Conservation (phyloP, 1,139 yeast species). For the Pichia sp. region DNA sequence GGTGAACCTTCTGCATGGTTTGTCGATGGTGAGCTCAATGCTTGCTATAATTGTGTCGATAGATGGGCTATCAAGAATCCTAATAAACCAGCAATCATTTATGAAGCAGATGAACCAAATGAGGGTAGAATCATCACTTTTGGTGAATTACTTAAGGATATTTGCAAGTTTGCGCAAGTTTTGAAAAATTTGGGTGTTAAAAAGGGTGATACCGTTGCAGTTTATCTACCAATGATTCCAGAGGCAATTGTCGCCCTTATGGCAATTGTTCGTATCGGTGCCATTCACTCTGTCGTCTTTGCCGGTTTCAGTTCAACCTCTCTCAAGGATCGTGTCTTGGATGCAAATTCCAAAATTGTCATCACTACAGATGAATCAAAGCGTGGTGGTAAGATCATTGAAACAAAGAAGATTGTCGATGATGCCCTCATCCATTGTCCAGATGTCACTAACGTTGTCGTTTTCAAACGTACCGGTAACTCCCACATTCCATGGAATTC, state of each 20-base stretch:
- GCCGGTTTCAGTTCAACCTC: slow-evolving; percentile 80
- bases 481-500: slow-evolving; percentile 54
- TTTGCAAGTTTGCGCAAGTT: slow-evolving; percentile 64
- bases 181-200: slow-evolving; percentile 59
- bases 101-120: slow-evolving; percentile 73
- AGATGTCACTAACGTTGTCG: slow-evolving; percentile 59
- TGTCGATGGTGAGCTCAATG: slow-evolving; percentile 68
- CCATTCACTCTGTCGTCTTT: slow-evolving; percentile 76
- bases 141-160: slow-evolving; percentile 64
- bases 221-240: slow-evolving; percentile 82
- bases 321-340: slow-evolving; percentile 66
- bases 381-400: slow-evolving; percentile 78
- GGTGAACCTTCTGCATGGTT: slow-evolving; percentile 77
- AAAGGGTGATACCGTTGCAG: slow-evolving; percentile 82
- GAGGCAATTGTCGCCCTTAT: slow-evolving; percentile 67
- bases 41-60: slow-evolving; percentile 72
- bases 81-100: slow-evolving; percentile 65
- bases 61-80: slow-evolving; percentile 72
- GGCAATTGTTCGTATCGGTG: slow-evolving; percentile 75
- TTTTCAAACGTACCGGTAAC: slow-evolving; percentile 68
- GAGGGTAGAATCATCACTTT: slow-evolving; percentile 59
- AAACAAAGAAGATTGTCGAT: slow-evolving; percentile 76
- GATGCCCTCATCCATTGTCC: slow-evolving; percentile 71
- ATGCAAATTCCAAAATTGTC: slow-evolving; percentile 67
- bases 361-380: slow-evolving; percentile 76